Evolutionary conservation across 1,284 basidiomycete species (phyloP), one percentile per base, ranked within the genome.

Genomic region (Moesziomyces antarcticus): DNA sequence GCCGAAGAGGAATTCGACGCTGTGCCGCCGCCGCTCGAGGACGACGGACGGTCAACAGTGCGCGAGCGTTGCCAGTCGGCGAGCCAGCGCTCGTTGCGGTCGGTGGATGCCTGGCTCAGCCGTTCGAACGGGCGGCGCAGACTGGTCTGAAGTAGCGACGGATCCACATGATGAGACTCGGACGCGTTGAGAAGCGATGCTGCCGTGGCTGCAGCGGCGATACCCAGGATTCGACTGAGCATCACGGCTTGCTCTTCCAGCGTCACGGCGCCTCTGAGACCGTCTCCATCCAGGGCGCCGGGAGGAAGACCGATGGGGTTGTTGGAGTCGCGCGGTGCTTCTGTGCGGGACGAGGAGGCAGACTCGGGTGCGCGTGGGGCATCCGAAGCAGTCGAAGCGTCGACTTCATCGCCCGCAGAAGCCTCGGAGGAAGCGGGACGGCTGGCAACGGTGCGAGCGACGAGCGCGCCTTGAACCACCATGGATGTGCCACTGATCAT

Each of bases 211-310:
- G 81, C 80, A 9, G 81, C 71, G 9, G 81, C 81, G 21, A 83
- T 77, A 35, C 73, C 68, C 7, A 82, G 57, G 21, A 83, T 81
- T 11, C 79, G 71, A 53, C 73, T 75, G 13, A 83, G 69, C 81
- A 83, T 83, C 51, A 75, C 75, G 18, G 79, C 81, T 60, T 83
- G 81, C 50, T 82, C 81, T 42, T 80, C 79, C 1, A 82, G 55
- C 24, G 81, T 80, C 13, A 80, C 81, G 1, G 73, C 79, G 22
- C 66, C 56, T 37, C 78, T 76, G 20, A 67, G 58, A 33, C 61
- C 46, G 4, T 70, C 63, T 18, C 59, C 65, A 18, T 73, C 60
- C 11, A 48, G 24, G 4, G 52, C 33, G 0, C 54, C 45, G 27
- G 44, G 62, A 6, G 54, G 24, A 6, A 43, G 35, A 25, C 40